A percentile compares a stretch with the other conserved stretches of the same genome.
These are phyloP conservation scores for Phlebiopsis gigantea DNA, from an alignment of 768 basidiomycete genomes.

Conservation along the genomic window DNA sequence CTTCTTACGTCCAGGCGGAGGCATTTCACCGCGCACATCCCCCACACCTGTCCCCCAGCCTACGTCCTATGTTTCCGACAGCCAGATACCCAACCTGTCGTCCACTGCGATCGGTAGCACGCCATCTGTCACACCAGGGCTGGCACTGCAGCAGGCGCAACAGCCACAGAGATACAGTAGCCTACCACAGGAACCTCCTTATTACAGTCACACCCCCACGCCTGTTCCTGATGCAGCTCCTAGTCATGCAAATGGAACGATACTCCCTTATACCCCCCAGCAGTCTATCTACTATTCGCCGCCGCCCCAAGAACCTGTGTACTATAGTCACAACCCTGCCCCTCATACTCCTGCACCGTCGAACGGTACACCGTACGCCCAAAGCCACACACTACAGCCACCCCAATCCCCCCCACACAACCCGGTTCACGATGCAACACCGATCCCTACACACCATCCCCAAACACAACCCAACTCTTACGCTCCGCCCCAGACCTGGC, in stretches of 20 bases:
- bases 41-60: background rate
- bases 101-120: background rate
- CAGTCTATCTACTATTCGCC: background rate
- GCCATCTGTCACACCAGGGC: background rate
- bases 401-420: background rate
- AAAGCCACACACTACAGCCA: background rate
- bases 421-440: background rate
- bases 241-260: background rate
- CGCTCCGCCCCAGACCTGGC: background rate
- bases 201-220: background rate
- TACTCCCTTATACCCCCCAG: background rate
- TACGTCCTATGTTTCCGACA: background rate
- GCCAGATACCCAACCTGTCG: slow-evolving; percentile 1
- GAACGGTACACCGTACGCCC: background rate
- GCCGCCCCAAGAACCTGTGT: background rate
- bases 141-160: background rate
- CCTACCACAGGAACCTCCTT: background rate
- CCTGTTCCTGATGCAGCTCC: background rate
- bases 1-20: background rate
- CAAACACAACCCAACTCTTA: background rate
- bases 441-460: background rate
- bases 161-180: background rate
- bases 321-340: background rate
- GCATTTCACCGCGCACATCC: background rate
- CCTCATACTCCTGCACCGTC: background rate